phyloP scores from a whole-genome alignment of 805 yeast species.

The Torulaspora indica region DNA sequence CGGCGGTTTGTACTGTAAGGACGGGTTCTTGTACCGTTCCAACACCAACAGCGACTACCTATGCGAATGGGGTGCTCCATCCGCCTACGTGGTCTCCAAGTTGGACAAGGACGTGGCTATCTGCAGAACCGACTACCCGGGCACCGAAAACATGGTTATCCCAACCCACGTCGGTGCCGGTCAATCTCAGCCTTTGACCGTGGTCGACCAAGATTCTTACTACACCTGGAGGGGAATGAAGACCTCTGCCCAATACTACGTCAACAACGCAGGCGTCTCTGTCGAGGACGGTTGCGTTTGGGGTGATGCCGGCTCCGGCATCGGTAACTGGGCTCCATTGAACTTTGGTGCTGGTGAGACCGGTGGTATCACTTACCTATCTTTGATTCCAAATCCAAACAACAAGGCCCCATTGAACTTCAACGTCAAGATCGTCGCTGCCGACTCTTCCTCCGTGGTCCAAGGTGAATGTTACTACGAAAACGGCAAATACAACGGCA shows the following conservation, averaged over 20 bases:
- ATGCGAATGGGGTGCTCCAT: slow-evolving; percentile 80
- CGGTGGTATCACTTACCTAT: slow-evolving; percentile 67
- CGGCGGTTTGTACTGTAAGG: slow-evolving; percentile 86
- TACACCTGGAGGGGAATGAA: slow-evolving; percentile 74
- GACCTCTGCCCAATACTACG: slow-evolving; percentile 96
- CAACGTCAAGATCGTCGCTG: slow-evolving; percentile 74
- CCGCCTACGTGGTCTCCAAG: slow-evolving; percentile 65
- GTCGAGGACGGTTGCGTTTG: slow-evolving; percentile 89
- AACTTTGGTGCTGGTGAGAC: slow-evolving; percentile 89
- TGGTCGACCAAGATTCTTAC: slow-evolving; percentile 72
- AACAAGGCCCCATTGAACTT: slow-evolving; percentile 62
- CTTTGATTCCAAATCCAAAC: slow-evolving; percentile 94
- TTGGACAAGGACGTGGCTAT: slow-evolving; percentile 67
- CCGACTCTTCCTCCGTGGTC: slow-evolving; percentile 55
- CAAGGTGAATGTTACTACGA: slow-evolving; percentile 77
- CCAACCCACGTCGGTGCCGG: slow-evolving; percentile 84
- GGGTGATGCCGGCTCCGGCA: slow-evolving; percentile 73
- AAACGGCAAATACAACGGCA: slow-evolving; percentile 53
- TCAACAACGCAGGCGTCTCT: slow-evolving; percentile 92
- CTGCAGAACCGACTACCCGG: slow-evolving; percentile 99
- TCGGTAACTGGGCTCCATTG: slow-evolving; percentile 98
- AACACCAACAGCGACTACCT: slow-evolving; percentile 61
- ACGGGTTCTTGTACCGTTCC: slow-evolving; percentile 79
- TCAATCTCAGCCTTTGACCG: slow-evolving; percentile 59
- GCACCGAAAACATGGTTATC: slow-evolving; percentile 96